Conservation (phyloP, 306 rosid species). For the Cucurbita ficifolia region DNA sequence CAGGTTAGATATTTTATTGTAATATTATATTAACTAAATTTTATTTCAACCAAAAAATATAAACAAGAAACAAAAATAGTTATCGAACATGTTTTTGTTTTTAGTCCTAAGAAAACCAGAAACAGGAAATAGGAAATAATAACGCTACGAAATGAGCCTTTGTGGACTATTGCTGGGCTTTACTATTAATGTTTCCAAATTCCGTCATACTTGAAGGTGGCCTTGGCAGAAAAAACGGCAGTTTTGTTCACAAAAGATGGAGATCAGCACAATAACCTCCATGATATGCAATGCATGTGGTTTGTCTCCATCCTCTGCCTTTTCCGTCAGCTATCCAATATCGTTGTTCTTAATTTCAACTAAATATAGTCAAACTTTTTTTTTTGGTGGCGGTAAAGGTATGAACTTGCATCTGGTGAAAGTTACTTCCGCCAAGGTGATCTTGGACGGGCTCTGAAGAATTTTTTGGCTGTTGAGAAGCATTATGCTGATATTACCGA, state of each 20-base stretch:
- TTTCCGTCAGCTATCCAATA: background rate
- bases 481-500: constrained; percentile 93
- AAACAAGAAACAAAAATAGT: no score
- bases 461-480: constrained; percentile 87
- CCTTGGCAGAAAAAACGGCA: constrained; percentile 95
- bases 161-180: constrained; percentile 1
- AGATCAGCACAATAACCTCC: constrained; percentile 93
- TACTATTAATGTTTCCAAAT: constrained; percentile 8
- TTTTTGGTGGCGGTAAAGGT: constrained; percentile 34
- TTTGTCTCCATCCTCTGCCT: constrained; percentile 21
- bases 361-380: background rate
- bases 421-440: constrained; percentile 92
- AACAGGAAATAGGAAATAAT: no score
- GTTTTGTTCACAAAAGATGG: constrained; percentile 96
- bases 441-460: constrained; percentile 79
- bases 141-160: no score
- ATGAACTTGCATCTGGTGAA: constrained; percentile 93
- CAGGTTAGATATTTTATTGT: no score
- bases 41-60: no score
- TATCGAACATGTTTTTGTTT: no score
- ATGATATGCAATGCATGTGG: constrained; percentile 99
- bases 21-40: no score
- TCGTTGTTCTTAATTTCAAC: background rate
- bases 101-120: no score
- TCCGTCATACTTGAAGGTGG: constrained; percentile 31